Base-by-base conservation (phyloP, 75 land plant species). In the Ceratopteris richardii region DNA sequence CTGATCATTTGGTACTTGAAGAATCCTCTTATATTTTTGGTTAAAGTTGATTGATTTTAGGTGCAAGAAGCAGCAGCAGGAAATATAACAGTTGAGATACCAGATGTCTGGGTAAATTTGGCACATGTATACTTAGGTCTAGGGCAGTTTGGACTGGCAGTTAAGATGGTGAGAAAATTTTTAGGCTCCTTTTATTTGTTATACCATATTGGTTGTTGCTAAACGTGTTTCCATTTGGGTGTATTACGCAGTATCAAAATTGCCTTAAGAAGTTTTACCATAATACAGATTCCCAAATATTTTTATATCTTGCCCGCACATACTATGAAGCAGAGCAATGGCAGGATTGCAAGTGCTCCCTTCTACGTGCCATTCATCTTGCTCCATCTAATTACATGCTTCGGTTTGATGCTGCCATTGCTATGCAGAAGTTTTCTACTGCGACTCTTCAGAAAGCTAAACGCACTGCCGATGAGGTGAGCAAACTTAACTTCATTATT, bases 61-160 rank as follows among this genome's bases (percentile, higher is more conserved):
- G 98, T 94, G 36, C 98, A 88, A 77, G 98, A 94, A 70, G 98
- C 98, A 66, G 87, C 98, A 62, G 80, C 85, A 67, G 98, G 98
- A 63, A 88, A 69, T 62, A 61, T 74, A 21, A 76, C 80, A 53
- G 87, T 85, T 29, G 90, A 94, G 60, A 94, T 88, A 90, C 98
- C 98, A 60, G 98, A 94, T 79, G 90, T 88, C 6, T 94, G 98
- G 98, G 71, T 88, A 28, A 94, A 94, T 63, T 58, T 94, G 64
- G 98, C 85, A n/a, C 98, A 94, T 72, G 84, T 94, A 28, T 86
- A 88, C 51, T 81, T 88, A 68, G 98, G 90, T 48, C 95, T 84
- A 71, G 98, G 98, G 10, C 88, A 88, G 67, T 94, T 88, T 73
- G 80, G 80, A 22, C 62, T 88, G 44, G 98, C 98, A 62, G 82